Evolutionary conservation across 208 protist species (phyloP), one percentile per base, ranked within the genome.

Genomic region (Giardia muris): DNA sequence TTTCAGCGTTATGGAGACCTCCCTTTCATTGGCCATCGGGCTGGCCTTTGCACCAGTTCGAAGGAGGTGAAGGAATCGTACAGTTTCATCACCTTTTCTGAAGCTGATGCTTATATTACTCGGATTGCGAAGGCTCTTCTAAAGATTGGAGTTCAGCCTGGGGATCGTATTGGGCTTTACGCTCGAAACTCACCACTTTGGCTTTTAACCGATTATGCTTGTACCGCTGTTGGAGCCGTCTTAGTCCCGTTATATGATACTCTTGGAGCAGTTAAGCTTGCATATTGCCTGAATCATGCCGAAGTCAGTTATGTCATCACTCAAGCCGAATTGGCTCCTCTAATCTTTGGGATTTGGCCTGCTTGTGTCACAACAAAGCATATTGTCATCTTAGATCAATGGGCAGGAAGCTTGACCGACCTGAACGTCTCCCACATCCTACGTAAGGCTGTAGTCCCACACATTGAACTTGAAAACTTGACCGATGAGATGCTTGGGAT

Each of bases 111-210:
- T 22, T 90, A 90, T 46, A 46, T 90, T 4, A 47, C n/a, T 2
- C 43, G n/a, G 1, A 44, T 90, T n/a, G 43, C 44, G 2, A 45
- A 90, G 43, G n/a, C n/a, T 2, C 87, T 90, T 43, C 2, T 47
- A 3, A 45, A 3, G 10, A 0, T 47, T 3, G 1, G 10, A n/a
- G 1, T 47, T 22, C 43, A 47, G 87, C 46, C 46, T n/a, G 87
- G 43, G 2, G 87, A 90, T n/a, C n/a, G 87, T 2, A 1, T 2
- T 90, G 87, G 1, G n/a, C 46, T 90, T 47, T 90, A 48, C 48
- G 87, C 87, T 48, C n/a, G 45, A 44, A 90, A 90, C 87, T 90
- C 87, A 44, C 87, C 87, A 0, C 44, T 90, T 22, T 90, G 87
- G 87, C 87, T 90, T 44, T n/a, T 90, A 1, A 43, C 19, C 87